phyloP scores from a whole-genome alignment of 129 eudicot genomes.

The Gnaphalium uliginosum region DNA sequence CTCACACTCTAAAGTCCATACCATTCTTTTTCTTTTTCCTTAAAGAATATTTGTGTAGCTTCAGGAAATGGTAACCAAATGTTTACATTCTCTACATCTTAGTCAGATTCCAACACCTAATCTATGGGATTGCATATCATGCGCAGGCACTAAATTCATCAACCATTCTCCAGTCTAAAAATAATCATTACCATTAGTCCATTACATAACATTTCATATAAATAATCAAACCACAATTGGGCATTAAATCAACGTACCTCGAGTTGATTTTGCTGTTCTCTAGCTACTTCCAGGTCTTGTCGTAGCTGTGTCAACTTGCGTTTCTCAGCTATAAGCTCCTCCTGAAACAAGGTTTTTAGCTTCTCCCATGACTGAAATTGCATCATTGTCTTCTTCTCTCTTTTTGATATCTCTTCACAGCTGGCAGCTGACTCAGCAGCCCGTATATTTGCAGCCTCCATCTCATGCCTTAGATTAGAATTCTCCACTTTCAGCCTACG shows the following conservation, averaged over 20 bases:
- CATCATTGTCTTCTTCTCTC: slow-evolving; percentile 78
- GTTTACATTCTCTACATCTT: neutral
- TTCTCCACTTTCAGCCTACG: slow-evolving; percentile 78
- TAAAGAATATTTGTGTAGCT: neutral
- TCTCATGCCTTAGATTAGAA: slow-evolving; percentile 55
- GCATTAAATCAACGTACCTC: slow-evolving; percentile 52
- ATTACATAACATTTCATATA: neutral
- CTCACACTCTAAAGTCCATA: neutral
- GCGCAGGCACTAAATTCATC: neutral
- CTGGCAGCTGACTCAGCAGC: slow-evolving; percentile 87
- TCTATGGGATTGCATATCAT: neutral
- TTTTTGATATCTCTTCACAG: slow-evolving; percentile 74
- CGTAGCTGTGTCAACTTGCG: slow-evolving; percentile 50
- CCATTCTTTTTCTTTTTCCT: neutral
- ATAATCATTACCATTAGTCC: neutral
- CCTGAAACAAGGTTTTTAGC: slow-evolving; percentile 65
- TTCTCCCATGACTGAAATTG: slow-evolving; percentile 92
- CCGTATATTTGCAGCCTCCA: slow-evolving; percentile 79
- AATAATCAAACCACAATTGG: neutral
- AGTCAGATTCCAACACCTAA: neutral
- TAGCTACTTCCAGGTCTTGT: slow-evolving; percentile 58
- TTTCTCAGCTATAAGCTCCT: slow-evolving; percentile 76
- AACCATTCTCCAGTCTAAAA: neutral
- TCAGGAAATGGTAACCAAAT: neutral
- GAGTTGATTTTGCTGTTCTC: slow-evolving; percentile 52